Evolutionary conservation across 345 rosid species (phyloP), one percentile per base, ranked within the genome.

Genomic region (Sonneratia caseolaris): DNA sequence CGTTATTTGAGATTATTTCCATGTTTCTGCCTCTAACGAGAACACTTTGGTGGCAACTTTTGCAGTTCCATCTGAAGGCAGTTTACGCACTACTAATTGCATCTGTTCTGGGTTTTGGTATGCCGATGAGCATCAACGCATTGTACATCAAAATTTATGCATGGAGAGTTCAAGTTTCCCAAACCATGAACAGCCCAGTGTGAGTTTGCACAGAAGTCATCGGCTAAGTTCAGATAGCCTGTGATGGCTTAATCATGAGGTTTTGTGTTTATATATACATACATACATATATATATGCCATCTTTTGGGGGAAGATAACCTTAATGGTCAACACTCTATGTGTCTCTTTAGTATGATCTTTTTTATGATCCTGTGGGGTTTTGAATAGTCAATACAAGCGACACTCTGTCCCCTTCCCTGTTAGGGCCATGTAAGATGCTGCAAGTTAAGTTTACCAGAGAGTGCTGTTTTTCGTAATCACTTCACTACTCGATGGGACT

Each of bases 61-160:
- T 48, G 77, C 96, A 91, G 98, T 79, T 91, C 77, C 85, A 80
- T 77, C 55, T 91, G 68, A 85, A 82, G 71, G 92, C 91, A 37
- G 73, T 90, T 70, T 84, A 78, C 37, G 79, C 97, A 0, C 78
- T 91, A 74, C 76, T 91, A 72, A 80, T 90, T 35, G 80, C 98
- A 3, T 82, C 91, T 14, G 81, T 86, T 69, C 38, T 90, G 74
- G 93, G 96, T 75, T 95, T 95, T 22, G 99, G 92, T 24, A 70
- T 81, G 65, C 86, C 97, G 8, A 84, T 86, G 93, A 69, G 87
- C 78, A 78, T 95, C 78, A 95, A 95, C 81, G 75, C 89, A 15
- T 72, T 91, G 77, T 95, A 81, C 70, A 73, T 84, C 61, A 84
- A 82, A 32, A 81, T 76, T 59, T 78, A 77, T 42, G 18, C 82